Base-by-base conservation (phyloP, 768 basidiomycete genomes). In the Galerina marginata region DNA sequence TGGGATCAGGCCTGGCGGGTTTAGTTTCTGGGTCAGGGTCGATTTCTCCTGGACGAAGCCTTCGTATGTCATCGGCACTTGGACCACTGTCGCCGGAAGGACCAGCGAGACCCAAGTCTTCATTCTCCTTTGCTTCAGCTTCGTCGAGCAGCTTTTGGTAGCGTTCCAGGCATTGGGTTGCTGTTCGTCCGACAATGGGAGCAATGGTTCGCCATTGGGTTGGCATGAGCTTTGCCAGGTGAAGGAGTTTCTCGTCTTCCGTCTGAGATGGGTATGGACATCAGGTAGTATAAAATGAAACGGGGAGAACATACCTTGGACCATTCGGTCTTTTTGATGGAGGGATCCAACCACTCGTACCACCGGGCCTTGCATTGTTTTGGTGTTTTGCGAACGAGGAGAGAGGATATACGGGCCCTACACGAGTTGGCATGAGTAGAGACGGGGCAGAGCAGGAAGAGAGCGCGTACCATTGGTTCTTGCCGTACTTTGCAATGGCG, bases 291-390 rank as follows among this genome's bases (percentile, higher is more conserved):
- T 26, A 16, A 1, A 43, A 37, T n/a, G 42, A 12, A 36, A 9
- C 43, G 54, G 10, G 36, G 20, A 15, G 20, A 7, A 74, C 83
- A 48, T 60, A 90, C 95, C 80, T 98, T 99, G 47, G 96, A 97
- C 97, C 97, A 99, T 75, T 99, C 97, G 15, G 96, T 98, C 82
- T 99, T 99, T 77, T 98, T 98, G 77, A 99, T 99, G 53, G 95
- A 96, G 6, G 97, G 97, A 77, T 99, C 97, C 50, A 99, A 80
- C 97, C 97, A 99, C 78, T 98, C 96, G 71, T 96, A 98, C 96
- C 96, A 99, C 42, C 95, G 91, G 1, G 94, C 94, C 76, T 99
- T 99, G 81, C 97, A 99, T 79, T 99, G 97, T 73, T 99, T 99
- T 10, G 97, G 96, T 1, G 97, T 99, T 77, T 99, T 99, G 65